Conservation (phyloP, 805 yeast genomes). For the Myxozyma mucilagina region DNA sequence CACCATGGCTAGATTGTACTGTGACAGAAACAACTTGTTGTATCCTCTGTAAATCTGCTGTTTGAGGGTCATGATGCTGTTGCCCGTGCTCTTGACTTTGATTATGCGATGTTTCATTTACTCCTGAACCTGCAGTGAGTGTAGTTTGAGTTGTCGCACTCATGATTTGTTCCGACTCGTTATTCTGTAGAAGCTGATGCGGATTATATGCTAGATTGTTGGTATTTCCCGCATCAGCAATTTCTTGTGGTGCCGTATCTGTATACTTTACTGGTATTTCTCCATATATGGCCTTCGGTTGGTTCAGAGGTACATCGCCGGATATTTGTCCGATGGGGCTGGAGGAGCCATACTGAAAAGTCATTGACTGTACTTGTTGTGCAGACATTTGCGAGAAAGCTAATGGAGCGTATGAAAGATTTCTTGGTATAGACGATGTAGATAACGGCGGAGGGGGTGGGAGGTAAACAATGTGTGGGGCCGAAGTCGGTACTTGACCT, state of each 20-base stretch:
- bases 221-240: no score
- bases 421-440: background rate
- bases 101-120: background rate
- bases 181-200: no score
- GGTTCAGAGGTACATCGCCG: no score
- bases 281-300: no score
- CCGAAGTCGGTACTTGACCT: background rate
- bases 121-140: background rate
- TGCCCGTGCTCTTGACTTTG: conserved; percentile 2
- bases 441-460: conserved; percentile 5
- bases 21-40: background rate
- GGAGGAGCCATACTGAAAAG: background rate
- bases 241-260: no score
- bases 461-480: background rate
- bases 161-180: no score
- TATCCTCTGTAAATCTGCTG: background rate
- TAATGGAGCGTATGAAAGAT: background rate
- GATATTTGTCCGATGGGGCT: background rate
- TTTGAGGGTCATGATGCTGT: background rate
- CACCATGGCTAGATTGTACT: background rate
- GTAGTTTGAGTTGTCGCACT: background rate
- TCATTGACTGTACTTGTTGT: background rate
- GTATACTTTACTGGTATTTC: no score
- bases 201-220: no score
- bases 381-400: background rate